Evolutionary conservation across 1,139 yeast genomes (phyloP).

Genomic region (Debaryomycetaceae sp.): DNA sequence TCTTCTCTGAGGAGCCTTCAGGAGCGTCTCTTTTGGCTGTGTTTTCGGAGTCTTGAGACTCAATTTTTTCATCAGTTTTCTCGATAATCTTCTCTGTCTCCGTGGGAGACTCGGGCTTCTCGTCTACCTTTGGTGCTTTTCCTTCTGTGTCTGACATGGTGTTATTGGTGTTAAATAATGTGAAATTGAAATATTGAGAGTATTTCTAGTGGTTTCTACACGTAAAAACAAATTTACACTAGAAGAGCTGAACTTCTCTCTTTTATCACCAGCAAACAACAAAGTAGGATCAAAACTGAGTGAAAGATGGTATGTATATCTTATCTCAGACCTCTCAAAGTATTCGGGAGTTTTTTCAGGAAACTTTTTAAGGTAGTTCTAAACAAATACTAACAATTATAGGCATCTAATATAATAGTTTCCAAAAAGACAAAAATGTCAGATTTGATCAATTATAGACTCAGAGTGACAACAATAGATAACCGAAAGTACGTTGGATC

Average conservation of each 20-base stretch:
- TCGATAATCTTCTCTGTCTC: neutral
- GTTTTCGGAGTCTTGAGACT: neutral
- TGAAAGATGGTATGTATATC: neutral
- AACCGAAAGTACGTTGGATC: slow-evolving; percentile 76
- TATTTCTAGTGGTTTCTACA: neutral
- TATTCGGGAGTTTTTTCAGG: no score
- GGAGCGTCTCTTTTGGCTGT: neutral
- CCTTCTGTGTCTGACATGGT: neutral
- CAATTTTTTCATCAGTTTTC: neutral
- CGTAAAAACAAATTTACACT: neutral
- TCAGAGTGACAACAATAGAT: slow-evolving; percentile 71
- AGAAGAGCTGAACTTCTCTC: neutral
- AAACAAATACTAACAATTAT: slow-evolving; percentile 3
- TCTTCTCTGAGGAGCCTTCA: slow-evolving; percentile 10
- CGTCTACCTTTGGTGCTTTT: neutral
- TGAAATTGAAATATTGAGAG: neutral
- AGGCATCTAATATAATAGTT: slow-evolving; percentile 16
- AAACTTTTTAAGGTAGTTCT: no score
- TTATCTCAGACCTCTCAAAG: no score
- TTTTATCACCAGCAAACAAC: neutral
- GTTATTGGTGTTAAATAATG: neutral
- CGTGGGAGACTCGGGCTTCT: neutral
- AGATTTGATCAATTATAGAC: slow-evolving; percentile 70
- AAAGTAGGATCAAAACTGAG: neutral
- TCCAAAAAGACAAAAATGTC: slow-evolving; percentile 55